Evolutionary conservation across 805 yeast genomes (phyloP), one percentile per base, ranked within the genome.

Genomic region (Jamesozyma spencerorum): DNA sequence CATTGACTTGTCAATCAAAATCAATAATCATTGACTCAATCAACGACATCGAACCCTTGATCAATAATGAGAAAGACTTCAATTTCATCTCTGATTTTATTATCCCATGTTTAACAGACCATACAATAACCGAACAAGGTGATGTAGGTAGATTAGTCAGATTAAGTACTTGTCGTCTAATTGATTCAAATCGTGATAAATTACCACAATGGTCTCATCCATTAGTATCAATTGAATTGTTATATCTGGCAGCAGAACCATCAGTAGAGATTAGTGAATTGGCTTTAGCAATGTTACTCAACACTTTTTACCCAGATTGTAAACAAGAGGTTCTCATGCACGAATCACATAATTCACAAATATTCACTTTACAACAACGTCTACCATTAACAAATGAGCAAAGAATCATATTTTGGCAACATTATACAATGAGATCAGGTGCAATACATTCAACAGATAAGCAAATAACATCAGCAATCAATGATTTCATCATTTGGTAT

Each of bases 81-180:
- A 19, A 33, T 33, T 18, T 13, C 28, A 15, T 34, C 24, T 14
- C 13, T 14, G n/a, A 20, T 32, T n/a, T 10, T 18, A n/a, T 13
- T 34, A 14, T n/a, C 15, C 13, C 18, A 1, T 71, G 75, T 27
- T 58, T 90, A 12, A 79, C 81, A 46, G 96, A 88, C 51, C 86
- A 87, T 56, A 75, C 94, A 0, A 63, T 73, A 2, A 83, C 90
- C 0, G 75, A 75, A 20, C 82, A 85, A 53, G 97, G 97, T 8
- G 97, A 88, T 62, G 88, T 87, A n/a, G 97, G 97, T 2, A 75
- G 85, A 36, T 72, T 77, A 50, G 72, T 86, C 1, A 64, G 97
- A 36, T 47, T 55, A 1, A 69, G 79, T 0, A 65, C 79, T 1
- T 55, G 82, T 2, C 29, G 48, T 5, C 50, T 77, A 2, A 56